phyloP scores from a whole-genome alignment of 495 filamentous ascomycete genomes.

The Penicillium egyptiacum region DNA sequence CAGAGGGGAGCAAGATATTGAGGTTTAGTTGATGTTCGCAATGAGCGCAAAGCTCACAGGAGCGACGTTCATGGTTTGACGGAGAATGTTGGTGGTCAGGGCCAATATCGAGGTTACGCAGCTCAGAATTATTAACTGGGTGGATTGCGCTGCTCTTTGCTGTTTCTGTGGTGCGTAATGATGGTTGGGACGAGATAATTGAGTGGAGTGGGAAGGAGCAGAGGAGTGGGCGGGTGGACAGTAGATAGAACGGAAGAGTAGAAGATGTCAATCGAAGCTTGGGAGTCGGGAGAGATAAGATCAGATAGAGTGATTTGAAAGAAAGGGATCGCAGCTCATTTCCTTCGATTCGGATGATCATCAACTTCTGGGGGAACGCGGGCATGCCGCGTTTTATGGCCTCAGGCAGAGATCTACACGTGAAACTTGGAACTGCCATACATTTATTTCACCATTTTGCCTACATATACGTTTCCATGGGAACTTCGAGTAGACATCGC shows the following conservation, averaged over 20 bases:
- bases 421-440: neutral
- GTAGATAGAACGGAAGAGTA: neutral
- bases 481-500: neutral
- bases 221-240: neutral
- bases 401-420: slow-evolving; percentile 5
- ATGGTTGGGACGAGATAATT: neutral
- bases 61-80: neutral
- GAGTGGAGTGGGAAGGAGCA: too few relatives aligned
- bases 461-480: neutral
- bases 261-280: neutral
- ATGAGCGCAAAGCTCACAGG: neutral
- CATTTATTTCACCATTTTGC: neutral
- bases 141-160: neutral
- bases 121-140: neutral
- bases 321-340: neutral
- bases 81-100: neutral
- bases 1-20: neutral
- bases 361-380: slow-evolving; percentile 5
- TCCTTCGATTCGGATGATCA: neutral
- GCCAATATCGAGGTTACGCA: neutral
- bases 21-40: neutral
- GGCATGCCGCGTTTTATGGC: slow-evolving; percentile 17
- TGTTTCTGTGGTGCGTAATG: neutral
- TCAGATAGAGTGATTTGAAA: neutral
- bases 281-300: neutral